Conservation (phyloP, 306 rosid genomes). For the Carpinus viminea region DNA sequence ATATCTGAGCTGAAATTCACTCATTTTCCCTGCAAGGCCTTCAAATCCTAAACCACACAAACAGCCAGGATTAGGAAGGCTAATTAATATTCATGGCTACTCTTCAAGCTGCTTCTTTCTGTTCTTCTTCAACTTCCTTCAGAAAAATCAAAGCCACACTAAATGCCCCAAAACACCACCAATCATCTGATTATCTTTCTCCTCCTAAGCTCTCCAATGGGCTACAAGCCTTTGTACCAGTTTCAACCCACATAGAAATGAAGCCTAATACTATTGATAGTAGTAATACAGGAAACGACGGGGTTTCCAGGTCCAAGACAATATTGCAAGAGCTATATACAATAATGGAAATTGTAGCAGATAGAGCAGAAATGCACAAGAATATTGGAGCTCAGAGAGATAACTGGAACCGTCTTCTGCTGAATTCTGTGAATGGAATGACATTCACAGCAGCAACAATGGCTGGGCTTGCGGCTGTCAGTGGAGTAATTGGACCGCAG, state of each 20-base stretch:
- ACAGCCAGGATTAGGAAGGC: too few species aligned
- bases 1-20: not conserved
- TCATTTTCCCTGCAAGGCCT: conserved; percentile 6
- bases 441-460: conserved; percentile 63
- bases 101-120: conserved; percentile 20
- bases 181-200: conserved; percentile 8
- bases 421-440: conserved; percentile 62
- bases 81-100: conserved; percentile 22
- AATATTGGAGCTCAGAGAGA: conserved; percentile 57
- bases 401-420: conserved; percentile 65
- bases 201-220: conserved; percentile 18
- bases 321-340: conserved; percentile 40
- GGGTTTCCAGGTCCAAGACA: conserved; percentile 14
- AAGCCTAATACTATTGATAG: conserved; percentile 1
- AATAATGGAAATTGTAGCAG: conserved; percentile 54
- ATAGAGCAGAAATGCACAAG: conserved; percentile 68
- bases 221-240: conserved; percentile 5
- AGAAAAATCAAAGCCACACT: conserved; percentile 20
- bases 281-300: conserved; percentile 1
- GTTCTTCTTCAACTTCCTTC: not conserved
- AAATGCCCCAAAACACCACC: not conserved
- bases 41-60: not conserved
- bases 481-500: not conserved
- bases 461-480: conserved; percentile 42
- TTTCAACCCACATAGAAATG: conserved; percentile 2